phyloP scores from a whole-genome alignment of 2,329 filamentous ascomycete species.

The Emydomyces testavorans region DNA sequence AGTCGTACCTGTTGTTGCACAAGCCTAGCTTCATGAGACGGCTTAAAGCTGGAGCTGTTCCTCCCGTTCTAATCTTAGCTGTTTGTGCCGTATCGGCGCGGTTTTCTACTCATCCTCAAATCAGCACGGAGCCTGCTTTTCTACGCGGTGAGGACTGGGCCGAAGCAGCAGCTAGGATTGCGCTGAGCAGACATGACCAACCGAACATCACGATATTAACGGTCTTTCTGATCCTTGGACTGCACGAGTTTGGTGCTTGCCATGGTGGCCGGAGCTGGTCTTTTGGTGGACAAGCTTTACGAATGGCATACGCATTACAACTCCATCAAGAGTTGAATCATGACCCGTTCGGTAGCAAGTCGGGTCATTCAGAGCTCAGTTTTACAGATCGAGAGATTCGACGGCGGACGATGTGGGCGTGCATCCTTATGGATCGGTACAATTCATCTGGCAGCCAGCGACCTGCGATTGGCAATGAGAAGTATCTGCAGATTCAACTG shows the following conservation, averaged over 20 bases:
- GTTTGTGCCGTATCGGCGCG: conserved; percentile 92
- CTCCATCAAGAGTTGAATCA: conserved; percentile 82
- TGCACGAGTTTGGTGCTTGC: conserved; percentile 95
- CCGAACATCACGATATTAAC: conserved; percentile 94
- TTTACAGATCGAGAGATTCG: conserved; percentile 90
- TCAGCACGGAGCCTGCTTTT: conserved; percentile 67
- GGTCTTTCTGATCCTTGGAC: conserved; percentile 71
- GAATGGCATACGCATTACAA: conserved; percentile 94
- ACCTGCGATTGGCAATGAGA: conserved; percentile 81
- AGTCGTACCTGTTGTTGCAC: conserved; percentile 86
- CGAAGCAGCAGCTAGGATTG: conserved; percentile 71
- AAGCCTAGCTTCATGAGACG: conserved; percentile 96
- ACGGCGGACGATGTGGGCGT: conserved; percentile 93
- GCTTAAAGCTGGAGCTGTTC: conserved; percentile 59
- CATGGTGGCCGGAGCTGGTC: conserved; percentile 95
- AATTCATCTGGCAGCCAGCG: conserved; percentile 91
- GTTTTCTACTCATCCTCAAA: conserved; percentile 78
- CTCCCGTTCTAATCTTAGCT: conserved; percentile 82
- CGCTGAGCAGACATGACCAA: conserved; percentile 77
- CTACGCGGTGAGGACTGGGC: conserved; percentile 88
- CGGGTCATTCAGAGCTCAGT: conserved; percentile 54
- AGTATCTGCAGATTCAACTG: conserved; percentile 76
- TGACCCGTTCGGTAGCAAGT: conserved; percentile 57
- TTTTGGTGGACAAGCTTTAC: conserved; percentile 82
- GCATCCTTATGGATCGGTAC: conserved; percentile 94